Evolutionary conservation across 352 stramenopile genomes (phyloP), one percentile per base, ranked within the genome.

Genomic region (Thalassiosira exigua): DNA sequence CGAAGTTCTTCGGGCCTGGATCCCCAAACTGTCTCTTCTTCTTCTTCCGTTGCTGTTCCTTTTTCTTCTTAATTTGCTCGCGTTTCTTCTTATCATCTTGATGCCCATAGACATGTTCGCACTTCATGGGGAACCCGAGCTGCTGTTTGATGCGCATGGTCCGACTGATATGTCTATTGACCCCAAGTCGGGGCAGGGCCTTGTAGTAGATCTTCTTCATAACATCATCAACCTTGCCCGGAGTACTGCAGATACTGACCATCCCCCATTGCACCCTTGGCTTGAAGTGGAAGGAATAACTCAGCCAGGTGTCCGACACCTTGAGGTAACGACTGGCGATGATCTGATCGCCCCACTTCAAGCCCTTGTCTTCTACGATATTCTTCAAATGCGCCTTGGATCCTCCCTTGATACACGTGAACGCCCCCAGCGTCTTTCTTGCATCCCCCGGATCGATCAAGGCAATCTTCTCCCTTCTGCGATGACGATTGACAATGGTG

Each of bases 61-160:
- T n/a, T n/a, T 0, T 66, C 7, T 9, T 51, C 7, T 2, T 3
- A 7, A 0, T 67, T 36, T 14, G 11, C 2, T n/a, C 11, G 26
- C 17, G 22, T 53, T 4, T n/a, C n/a, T n/a, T n/a, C n/a, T 14
- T 54, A 1, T 30, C 52, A 52, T 67, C 57, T 30, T 65, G 52
- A 27, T 74, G 65, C 1, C 65, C 57, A 30, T 48, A 48, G 2
- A 67, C 33, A n/a, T 67, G 57, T 9, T 14, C 4, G 17, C 26
- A 36, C 3, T 3, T 3, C 4, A 30, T 9, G 32, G 1, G 14
- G 12, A 24, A 67, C 2, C n/a, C 9, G 0, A 67, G 0, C 5
- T 14, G 17, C 12, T 21, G 4, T 0, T 22, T 54, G 3, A 74
- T n/a, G n/a, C n/a, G n/a, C n/a, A n/a, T n/a, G n/a, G n/a, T n/a